Conservation (phyloP, 1,284 basidiomycete genomes). For the Somion occarium region DNA sequence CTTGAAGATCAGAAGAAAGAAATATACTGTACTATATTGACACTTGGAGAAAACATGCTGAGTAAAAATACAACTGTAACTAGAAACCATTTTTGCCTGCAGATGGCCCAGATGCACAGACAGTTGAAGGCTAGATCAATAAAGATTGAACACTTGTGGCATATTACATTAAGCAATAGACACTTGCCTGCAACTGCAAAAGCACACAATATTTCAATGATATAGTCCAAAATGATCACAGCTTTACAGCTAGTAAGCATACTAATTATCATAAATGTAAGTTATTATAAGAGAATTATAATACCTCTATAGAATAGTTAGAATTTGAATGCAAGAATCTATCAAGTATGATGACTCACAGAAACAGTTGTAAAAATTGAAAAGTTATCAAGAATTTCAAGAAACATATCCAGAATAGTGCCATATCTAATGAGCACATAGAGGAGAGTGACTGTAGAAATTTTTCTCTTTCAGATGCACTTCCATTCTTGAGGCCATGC, state of each 20-base stretch:
- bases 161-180: not conserved
- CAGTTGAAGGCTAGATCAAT: not conserved
- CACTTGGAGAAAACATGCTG: not conserved
- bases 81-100: not conserved
- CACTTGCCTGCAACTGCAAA: not conserved
- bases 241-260: not conserved
- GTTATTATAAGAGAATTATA: not conserved
- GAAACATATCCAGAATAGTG: not conserved
- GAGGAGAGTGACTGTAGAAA: not conserved
- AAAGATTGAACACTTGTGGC: not conserved
- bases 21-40: not conserved
- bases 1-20: not conserved
- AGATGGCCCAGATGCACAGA: conserved; percentile 1
- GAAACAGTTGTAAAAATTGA: not conserved
- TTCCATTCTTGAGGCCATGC: not conserved
- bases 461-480: conserved; percentile 2
- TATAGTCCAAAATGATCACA: not conserved
- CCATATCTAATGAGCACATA: not conserved
- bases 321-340: not conserved
- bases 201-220: not conserved
- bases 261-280: not conserved
- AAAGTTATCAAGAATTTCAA: not conserved
- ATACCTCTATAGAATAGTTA: not conserved
- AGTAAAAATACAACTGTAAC: not conserved
- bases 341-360: not conserved